These are phyloP conservation scores for Teunomyces tritomae DNA, from an alignment of 805 yeast genomes.

Conservation along the genomic window DNA sequence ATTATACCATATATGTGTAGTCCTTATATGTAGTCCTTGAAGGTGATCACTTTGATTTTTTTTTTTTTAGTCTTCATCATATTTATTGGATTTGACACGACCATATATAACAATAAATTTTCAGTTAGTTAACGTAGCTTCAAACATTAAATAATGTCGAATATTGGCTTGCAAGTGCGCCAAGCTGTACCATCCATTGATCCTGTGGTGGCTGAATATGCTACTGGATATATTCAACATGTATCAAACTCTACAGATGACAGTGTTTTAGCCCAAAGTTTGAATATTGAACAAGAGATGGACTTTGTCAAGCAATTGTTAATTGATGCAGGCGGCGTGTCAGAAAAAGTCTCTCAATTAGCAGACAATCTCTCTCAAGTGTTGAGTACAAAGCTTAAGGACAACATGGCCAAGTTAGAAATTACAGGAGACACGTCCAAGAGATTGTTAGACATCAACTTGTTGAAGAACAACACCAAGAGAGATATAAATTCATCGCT, in stretches of 20 bases:
- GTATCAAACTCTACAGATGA: constrained; percentile 76
- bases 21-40: no score
- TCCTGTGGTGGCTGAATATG: constrained; percentile 83
- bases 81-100: neutral
- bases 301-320: constrained; percentile 63
- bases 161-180: constrained; percentile 59
- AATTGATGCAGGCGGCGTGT: constrained; percentile 78
- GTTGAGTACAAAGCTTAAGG: constrained; percentile 52
- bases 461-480: constrained; percentile 59
- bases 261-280: constrained; percentile 71
- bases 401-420: constrained; percentile 70
- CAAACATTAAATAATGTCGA: constrained; percentile 30
- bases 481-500: constrained; percentile 74
- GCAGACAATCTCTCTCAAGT: constrained; percentile 45
- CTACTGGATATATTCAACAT: constrained; percentile 86
- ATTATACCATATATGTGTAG: no score
- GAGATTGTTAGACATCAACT: constrained; percentile 75
- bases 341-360: constrained; percentile 51
- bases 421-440: constrained; percentile 85
- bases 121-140: neutral
- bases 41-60: neutral
- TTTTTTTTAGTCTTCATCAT: neutral
- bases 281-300: constrained; percentile 68
- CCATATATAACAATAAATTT: neutral
- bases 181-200: constrained; percentile 86